Base-by-base conservation (phyloP, 2,329 filamentous ascomycete species). In the Xylaria sp. region DNA sequence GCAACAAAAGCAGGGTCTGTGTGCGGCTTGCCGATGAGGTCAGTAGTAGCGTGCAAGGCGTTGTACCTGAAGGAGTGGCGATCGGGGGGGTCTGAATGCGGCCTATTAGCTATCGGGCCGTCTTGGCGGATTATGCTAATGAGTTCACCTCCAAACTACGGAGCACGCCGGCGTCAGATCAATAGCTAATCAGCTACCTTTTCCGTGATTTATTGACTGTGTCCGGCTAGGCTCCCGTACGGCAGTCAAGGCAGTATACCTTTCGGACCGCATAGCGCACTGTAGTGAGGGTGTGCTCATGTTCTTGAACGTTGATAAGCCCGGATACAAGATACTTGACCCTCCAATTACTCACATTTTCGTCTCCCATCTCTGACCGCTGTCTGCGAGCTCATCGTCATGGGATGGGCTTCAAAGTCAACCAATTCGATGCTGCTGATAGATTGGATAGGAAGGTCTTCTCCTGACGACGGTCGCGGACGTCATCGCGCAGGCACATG, bases 401-500 rank as follows among this genome's bases (percentile, higher is more conserved):
- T 64, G 15, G 15, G 25, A 64, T 64, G 15, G 15, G 25, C 39
- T 55, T 32, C 9, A 15, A 23, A 10, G 23, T 34, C 32, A n/a
- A 53, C 34, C 12, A 41, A 45, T 20, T 8, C 13, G 20, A 30
- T 34, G 30, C 1, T 23, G 34, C 10, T 12, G 53, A 34, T 32
- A 41, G 9, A 56, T 46, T 59, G 8, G 30, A 63, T 59, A 25
- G 8, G 6, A 18, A n/a, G 12, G n/a, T 15, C 20, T 28, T 18
- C 28, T 36, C 34, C 45, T 55, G 48, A 36, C 41, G 18, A 39
- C 28, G 25, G 32, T 4, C n/a, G 20, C 15, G 5, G 23, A 61
- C 66, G 66, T 68, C 66, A 68, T 65, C 43, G 43, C 34, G 43
- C 61, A 68, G 57, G 15, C 61, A 53, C 50, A 61, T 57, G 50